Conservation (phyloP, 495 filamentous ascomycete species). For the Neurospora sp. region DNA sequence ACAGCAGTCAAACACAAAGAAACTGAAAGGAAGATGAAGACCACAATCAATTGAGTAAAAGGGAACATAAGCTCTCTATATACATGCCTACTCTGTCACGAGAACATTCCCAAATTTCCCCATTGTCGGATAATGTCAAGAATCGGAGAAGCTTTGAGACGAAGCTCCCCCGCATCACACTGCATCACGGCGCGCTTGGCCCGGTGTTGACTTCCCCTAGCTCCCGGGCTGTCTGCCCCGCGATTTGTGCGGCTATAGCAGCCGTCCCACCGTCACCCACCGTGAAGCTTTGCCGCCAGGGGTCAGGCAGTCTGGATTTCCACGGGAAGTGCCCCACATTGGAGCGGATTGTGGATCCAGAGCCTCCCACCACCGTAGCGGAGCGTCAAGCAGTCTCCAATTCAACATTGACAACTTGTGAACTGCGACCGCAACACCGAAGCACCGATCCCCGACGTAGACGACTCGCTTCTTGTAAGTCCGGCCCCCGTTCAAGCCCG, state of each 20-base stretch:
- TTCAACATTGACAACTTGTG: background rate
- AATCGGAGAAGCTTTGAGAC: background rate
- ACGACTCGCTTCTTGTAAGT: background rate
- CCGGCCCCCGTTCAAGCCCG: background rate
- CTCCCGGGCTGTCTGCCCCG: conserved; percentile 15
- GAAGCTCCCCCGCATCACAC: background rate
- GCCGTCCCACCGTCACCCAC: background rate
- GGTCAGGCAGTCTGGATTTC: background rate
- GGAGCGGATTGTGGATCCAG: background rate
- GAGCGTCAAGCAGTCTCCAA: background rate
- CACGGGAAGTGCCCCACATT: conserved; percentile 1
- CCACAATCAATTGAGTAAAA: background rate
- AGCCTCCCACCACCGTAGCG: background rate
- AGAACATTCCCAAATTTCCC: background rate
- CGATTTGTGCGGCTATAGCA: conserved; percentile 24
- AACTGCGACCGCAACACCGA: background rate
- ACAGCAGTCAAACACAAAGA: background rate
- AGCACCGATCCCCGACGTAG: background rate
- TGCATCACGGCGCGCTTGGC: background rate
- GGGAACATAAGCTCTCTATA: background rate
- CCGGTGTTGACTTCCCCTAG: conserved; percentile 6
- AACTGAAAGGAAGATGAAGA: background rate
- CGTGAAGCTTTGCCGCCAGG: background rate
- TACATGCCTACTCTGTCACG: background rate
- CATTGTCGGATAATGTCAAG: background rate